phyloP scores from a whole-genome alignment of 768 basidiomycete genomes.

The Boletus sp. region DNA sequence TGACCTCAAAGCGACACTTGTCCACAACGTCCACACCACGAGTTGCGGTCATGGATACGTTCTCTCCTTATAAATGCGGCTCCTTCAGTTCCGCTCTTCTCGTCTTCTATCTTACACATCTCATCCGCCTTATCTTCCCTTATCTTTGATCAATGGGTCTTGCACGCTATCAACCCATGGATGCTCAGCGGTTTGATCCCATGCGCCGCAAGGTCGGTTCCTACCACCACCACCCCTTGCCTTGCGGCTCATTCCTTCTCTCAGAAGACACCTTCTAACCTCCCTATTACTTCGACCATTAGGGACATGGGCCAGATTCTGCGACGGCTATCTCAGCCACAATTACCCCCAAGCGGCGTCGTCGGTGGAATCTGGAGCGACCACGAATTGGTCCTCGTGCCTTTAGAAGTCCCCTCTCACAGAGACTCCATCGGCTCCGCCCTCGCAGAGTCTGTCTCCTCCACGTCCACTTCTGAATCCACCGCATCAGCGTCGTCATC shows the following conservation, averaged over 20 bases:
- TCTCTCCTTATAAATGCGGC: conserved; percentile 21
- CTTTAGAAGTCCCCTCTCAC: conserved; percentile 23
- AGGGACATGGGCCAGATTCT: conserved; percentile 29
- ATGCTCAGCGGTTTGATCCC: conserved; percentile 33
- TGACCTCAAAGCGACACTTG: conserved; percentile 20
- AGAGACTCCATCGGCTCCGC: conserved; percentile 17
- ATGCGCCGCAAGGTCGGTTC: conserved; percentile 27
- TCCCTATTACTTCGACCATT: conserved; percentile 10
- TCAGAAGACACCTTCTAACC: conserved; percentile 19
- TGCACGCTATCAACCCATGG: conserved; percentile 29
- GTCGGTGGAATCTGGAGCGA: conserved; percentile 34
- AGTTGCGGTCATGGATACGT: conserved; percentile 24
- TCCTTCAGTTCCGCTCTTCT: conserved; percentile 28
- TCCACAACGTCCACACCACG: conserved; percentile 24
- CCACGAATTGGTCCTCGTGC: conserved; percentile 34
- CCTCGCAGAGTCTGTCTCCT: conserved; percentile 15
- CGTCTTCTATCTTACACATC: conserved; percentile 25
- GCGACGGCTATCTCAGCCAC: conserved; percentile 20
- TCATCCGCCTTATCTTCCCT: conserved; percentile 27
- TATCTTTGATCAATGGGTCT: conserved; percentile 28
- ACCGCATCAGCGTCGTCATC: conserved; percentile 4
- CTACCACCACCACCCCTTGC: conserved; percentile 12
- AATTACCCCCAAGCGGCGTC: conserved; percentile 12
- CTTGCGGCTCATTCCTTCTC: conserved; percentile 21
- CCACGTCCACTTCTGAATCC: conserved; percentile 8